Evolutionary conservation across 257 asterid genomes (phyloP), one percentile per base, ranked within the genome.

Genomic region (Solanum phureja): DNA sequence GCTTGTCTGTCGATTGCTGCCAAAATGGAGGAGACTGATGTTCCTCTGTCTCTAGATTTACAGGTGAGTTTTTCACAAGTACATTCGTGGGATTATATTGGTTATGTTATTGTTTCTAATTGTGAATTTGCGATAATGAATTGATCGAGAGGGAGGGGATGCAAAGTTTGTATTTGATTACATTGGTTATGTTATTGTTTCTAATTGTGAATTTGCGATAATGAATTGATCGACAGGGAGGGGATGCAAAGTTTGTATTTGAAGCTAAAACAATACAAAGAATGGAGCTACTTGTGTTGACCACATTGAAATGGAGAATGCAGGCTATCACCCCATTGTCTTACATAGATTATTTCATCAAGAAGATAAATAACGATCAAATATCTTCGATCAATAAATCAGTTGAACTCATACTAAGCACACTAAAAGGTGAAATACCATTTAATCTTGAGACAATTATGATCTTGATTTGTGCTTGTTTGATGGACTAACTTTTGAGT

Each of bases 1-100:
- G 90, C 93, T 33, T 92, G 94, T 88, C 86, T 91, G 44, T 90
- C 93, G 72, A 88, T 92, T 75, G 94, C 94, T 10, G 92, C 93
- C 72, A 92, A 92, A 87, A 74, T 92, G 91, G 94, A 91, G 71
- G 94, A 92, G 89, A 88, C 91, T 23, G 92, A 84, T 27, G 91
- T 91, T 89, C 93, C 93, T 64, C 58, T 87, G 66, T 74, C 56
- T 84, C 76, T 87, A 56, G 93, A 92, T 79, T 86, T 92, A 72
- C 93, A 91, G 94, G 94, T 90, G 82, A 87, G 46, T 35, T 11
- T 52, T 38, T 29, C 34, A 2, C 44, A 40, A 16, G 31, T 23
- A 38, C 83, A 44, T 18, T 62, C 29, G 11, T 56, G n/a, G 66
- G 24, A 56, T 56, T 56, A 42, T 11, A 62, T n/a, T 62, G 6